Evolutionary conservation across 345 rosid genomes (phyloP), one percentile per base, ranked within the genome.

Genomic region (Cardamine resedifolia): DNA sequence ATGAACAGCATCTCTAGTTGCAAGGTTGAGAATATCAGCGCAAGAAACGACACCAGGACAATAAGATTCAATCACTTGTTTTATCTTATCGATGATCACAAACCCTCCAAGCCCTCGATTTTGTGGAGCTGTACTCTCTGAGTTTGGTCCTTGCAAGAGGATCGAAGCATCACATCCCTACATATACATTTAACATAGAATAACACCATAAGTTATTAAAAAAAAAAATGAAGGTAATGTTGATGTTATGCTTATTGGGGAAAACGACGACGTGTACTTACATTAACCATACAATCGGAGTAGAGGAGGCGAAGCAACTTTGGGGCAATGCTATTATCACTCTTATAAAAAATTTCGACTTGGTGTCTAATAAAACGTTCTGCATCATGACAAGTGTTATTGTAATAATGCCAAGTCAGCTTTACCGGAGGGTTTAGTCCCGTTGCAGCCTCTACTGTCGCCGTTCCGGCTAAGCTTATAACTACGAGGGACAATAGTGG

Each of bases 11-110:
- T 92, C 96, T 70, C 98, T 81, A 10, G 97, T 78, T n/a, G 98
- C 96, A 7, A 92, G 90, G 76, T 90, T 85, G 75, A 92, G 96
- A 20, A 92, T 88, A 57, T 90, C 97, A 15, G 98, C 85, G 52
- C 98, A 90, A 28, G 98, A 92, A 77, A 90, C 98, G 0, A 82
- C 84, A 9, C 93, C 89, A 1, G 93, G 91, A 77, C 96, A 90
- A 1, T 83, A 76, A 0, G 56, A 4, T 77, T 90, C 96, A 44
- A 90, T 77, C 70, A 88, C 96, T 2, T 18, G 4, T 77, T 92
- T 92, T 74, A 90, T 90, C 78, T 82, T 86, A 80, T 92, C 90
- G 16, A 90, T 88, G 24, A 85, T 8, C 2, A 27, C 80, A 38
- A 88, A 88, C 6, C 83, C 96, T 44, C 80, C 98, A 15, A 90